Percentiles rank a stretch among this genome's conserved stretches.
These are phyloP conservation scores for Kazachstania kunashirensis DNA, from an alignment of 805 yeast species.

Conservation along the genomic window DNA sequence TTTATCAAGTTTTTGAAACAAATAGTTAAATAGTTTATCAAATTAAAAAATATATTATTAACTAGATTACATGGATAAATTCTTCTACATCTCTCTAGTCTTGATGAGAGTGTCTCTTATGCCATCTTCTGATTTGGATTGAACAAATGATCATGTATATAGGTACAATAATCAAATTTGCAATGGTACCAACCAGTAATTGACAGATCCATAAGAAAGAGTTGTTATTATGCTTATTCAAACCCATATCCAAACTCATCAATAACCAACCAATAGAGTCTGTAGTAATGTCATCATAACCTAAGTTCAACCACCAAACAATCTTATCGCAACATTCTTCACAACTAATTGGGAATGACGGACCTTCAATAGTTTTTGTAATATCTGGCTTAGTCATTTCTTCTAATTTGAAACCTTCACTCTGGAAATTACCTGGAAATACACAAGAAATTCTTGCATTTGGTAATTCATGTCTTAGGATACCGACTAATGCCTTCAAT, in stretches of 20 bases:
- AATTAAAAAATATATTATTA: too few relatives aligned
- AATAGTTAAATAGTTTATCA: too few relatives aligned
- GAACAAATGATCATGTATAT: slow-evolving; percentile 43
- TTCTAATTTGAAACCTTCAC: slow-evolving; percentile 82
- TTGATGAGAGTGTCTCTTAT: slow-evolving; percentile 1
- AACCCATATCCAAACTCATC: slow-evolving; percentile 56
- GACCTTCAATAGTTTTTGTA: slow-evolving; percentile 76
- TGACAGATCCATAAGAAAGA: slow-evolving; percentile 48
- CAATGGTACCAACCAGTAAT: slow-evolving; percentile 37
- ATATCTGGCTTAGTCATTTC: slow-evolving; percentile 78
- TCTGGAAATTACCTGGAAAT: slow-evolving; percentile 80
- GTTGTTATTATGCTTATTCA: slow-evolving; percentile 40
- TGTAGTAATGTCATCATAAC: slow-evolving; percentile 67
- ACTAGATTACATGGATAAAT: not conserved
- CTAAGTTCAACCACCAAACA: slow-evolving; percentile 44
- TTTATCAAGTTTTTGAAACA: too few relatives aligned
- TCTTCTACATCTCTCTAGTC: not conserved
- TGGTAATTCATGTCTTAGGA: slow-evolving; percentile 77
- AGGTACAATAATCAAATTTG: slow-evolving; percentile 48
- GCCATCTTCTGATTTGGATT: slow-evolving; percentile 35
- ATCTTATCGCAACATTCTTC: slow-evolving; percentile 57
- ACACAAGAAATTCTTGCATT: slow-evolving; percentile 63
- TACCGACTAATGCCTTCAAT: slow-evolving; percentile 59
- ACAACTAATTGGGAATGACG: slow-evolving; percentile 60
- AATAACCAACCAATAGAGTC: slow-evolving; percentile 81